These are phyloP conservation scores for Tuber indicum DNA, from an alignment of 495 filamentous ascomycete species.

Conservation along the genomic window DNA sequence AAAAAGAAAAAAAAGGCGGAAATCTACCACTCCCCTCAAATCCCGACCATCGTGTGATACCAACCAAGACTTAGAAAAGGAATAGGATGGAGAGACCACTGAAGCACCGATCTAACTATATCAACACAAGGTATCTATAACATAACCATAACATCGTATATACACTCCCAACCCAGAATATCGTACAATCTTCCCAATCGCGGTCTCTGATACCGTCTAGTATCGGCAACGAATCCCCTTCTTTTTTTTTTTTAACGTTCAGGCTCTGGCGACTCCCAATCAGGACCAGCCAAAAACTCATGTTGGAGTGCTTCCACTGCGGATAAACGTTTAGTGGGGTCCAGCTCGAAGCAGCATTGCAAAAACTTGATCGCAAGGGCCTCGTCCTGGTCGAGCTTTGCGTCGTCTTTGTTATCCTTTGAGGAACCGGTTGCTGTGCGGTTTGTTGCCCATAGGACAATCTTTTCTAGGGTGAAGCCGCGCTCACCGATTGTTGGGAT, in stretches of 20 bases:
- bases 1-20: background rate
- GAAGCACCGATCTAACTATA: background rate
- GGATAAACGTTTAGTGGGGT: constrained; percentile 63
- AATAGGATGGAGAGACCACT: background rate
- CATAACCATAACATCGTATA: background rate
- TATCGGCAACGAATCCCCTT: background rate
- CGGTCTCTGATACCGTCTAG: background rate
- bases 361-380: constrained; percentile 61
- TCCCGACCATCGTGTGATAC: background rate
- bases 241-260: background rate
- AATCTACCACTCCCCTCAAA: background rate
- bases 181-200: background rate
- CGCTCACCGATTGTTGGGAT: constrained; percentile 80
- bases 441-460: constrained; percentile 84
- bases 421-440: constrained; percentile 45
- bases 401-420: constrained; percentile 45
- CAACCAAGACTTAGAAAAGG: background rate
- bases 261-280: constrained; percentile 1
- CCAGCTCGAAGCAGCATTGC: constrained; percentile 61
- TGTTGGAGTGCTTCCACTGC: constrained; percentile 65
- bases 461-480: constrained; percentile 82
- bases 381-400: constrained; percentile 54
- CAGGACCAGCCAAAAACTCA: constrained; percentile 55
- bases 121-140: constrained; percentile 6
- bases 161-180: background rate